A percentile compares a stretch with the other conserved stretches of the same genome.
These are phyloP conservation scores for Cryphonectria naterciae DNA, from an alignment of 2,329 filamentous ascomycete genomes.

Conservation along the genomic window DNA sequence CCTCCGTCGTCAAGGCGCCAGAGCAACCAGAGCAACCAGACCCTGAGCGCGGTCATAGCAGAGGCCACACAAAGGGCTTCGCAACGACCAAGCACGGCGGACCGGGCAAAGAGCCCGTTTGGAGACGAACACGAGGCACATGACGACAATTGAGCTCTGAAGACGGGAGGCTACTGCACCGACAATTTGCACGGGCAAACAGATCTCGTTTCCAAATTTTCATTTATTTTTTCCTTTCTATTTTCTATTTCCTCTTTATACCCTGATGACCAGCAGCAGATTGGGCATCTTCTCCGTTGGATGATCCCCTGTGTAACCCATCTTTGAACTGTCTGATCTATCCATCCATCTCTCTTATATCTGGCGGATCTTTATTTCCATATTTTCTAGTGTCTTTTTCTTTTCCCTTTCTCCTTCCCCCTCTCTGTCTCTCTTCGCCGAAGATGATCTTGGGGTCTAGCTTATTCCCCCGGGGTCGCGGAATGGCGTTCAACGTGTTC, in stretches of 20 bases:
- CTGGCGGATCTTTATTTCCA: constrained; percentile 7
- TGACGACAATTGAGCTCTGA: constrained; percentile 41
- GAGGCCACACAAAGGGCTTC: constrained; percentile 51
- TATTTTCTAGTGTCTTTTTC: constrained; percentile 16
- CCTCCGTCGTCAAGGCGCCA: constrained; percentile 46
- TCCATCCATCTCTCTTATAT: constrained; percentile 4
- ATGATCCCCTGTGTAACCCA: not conserved
- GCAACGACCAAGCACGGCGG: constrained; percentile 38
- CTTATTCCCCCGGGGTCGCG: not conserved
- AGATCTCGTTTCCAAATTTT: not conserved
- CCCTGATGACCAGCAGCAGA: constrained; percentile 8
- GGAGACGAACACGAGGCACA: constrained; percentile 62
- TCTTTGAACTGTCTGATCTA: not conserved
- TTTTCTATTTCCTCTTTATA: constrained; percentile 1
- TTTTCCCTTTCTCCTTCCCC: too few relatives aligned
- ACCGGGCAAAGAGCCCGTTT: constrained; percentile 54
- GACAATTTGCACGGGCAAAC: not conserved
- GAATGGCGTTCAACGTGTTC: constrained; percentile 18
- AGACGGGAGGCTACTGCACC: not conserved
- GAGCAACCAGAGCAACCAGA: constrained; percentile 50
- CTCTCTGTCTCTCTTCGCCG: not conserved
- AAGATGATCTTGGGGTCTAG: constrained; percentile 9
- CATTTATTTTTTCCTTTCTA: not conserved
- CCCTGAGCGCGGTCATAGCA: constrained; percentile 60
- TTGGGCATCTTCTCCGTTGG: not conserved